phyloP scores from a whole-genome alignment of 257 asterid genomes.

The Thymus quinquecostatus region DNA sequence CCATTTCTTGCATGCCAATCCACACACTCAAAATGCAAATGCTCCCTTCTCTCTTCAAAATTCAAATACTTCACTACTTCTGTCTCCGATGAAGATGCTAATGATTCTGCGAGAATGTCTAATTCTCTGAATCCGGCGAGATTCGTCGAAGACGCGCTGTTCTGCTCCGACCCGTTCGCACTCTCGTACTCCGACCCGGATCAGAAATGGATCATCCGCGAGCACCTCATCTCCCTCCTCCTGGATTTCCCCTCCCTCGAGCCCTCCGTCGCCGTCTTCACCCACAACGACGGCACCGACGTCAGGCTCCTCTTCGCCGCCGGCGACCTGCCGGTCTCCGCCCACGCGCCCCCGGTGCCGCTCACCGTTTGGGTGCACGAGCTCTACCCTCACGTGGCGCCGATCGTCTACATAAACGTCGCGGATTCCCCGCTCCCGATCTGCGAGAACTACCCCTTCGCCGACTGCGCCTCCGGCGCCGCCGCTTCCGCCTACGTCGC shows the following conservation, averaged over 20 bases:
- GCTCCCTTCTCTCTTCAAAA: slow-evolving; percentile 30
- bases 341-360: slow-evolving; percentile 40
- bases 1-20: slow-evolving; percentile 23
- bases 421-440: slow-evolving; percentile 26
- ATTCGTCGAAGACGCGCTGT: slow-evolving; percentile 65
- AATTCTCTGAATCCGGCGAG: slow-evolving; percentile 38
- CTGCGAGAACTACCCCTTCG: slow-evolving; percentile 49
- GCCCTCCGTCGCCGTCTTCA: slow-evolving; percentile 52
- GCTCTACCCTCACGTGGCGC: slow-evolving; percentile 58
- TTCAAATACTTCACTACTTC: slow-evolving; percentile 26
- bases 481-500: slow-evolving; percentile 43
- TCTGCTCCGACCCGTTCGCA: slow-evolving; percentile 46
- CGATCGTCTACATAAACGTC: slow-evolving; percentile 45
- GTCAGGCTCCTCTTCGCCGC: slow-evolving; percentile 50
- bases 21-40: background rate
- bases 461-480: slow-evolving; percentile 60
- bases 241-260: slow-evolving; percentile 54
- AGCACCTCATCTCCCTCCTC: slow-evolving; percentile 56
- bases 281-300: slow-evolving; percentile 57
- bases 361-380: slow-evolving; percentile 67
- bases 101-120: slow-evolving; percentile 22
- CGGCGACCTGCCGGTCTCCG: slow-evolving; percentile 47
- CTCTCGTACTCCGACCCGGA: slow-evolving; percentile 63
- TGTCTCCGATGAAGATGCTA: background rate
- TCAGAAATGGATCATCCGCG: slow-evolving; percentile 64